These are phyloP conservation scores for Stenocarpella maydis DNA, from an alignment of 2,329 filamentous ascomycete species.

Conservation along the genomic window DNA sequence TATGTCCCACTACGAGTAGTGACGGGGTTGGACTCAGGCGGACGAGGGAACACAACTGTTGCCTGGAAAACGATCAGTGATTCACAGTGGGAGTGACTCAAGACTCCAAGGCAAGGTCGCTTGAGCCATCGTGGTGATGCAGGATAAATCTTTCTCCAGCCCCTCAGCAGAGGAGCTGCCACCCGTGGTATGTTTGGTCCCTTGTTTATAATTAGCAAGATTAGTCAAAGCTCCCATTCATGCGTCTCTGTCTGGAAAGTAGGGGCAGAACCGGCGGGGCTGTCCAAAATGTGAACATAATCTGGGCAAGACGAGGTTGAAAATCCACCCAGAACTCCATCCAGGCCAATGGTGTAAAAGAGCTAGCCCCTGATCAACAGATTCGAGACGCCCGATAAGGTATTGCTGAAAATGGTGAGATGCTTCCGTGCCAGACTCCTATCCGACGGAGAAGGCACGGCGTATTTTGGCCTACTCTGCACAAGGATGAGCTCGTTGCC, in stretches of 20 bases:
- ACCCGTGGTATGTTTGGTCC: no score
- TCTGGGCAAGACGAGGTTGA: background rate
- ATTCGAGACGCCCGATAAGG: slow-evolving; percentile 9
- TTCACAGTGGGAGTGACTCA: background rate
- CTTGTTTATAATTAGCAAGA: background rate
- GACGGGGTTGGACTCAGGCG: background rate
- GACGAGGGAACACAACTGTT: background rate
- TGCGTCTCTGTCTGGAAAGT: background rate
- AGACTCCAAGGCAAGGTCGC: background rate
- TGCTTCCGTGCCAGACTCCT: background rate
- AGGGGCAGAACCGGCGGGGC: background rate
- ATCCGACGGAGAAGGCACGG: no score
- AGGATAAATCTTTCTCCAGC: background rate
- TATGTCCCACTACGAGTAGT: background rate
- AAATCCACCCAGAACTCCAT: background rate
- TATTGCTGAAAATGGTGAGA: background rate
- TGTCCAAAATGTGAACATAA: background rate
- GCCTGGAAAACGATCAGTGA: background rate
- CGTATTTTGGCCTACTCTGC: no score
- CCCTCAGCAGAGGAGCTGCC: background rate
- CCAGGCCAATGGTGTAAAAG: background rate
- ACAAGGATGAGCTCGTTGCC: background rate
- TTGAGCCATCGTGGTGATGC: background rate
- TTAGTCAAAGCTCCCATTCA: background rate
- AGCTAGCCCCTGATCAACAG: background rate